Conservation (phyloP, 805 yeast genomes). For the Scheffersomyces lignosus region DNA sequence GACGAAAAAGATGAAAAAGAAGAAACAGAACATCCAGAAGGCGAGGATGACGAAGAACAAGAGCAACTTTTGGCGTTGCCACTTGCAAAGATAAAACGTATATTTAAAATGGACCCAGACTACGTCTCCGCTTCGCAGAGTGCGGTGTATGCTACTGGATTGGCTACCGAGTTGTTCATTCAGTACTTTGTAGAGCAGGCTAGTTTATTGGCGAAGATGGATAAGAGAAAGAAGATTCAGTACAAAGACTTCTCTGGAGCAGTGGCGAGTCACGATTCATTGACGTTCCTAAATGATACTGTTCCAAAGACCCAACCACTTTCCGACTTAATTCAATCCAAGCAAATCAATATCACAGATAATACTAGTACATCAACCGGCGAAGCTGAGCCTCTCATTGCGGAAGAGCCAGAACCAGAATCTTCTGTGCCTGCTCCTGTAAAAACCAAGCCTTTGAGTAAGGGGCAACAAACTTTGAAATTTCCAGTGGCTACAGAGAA, state of each 20-base stretch:
- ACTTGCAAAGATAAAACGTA: constrained; percentile 64
- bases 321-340: constrained; percentile 46
- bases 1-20: constrained; percentile 9
- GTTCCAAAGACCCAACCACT: constrained; percentile 63
- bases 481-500: constrained; percentile 13
- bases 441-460: constrained; percentile 19
- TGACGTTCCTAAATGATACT: constrained; percentile 62
- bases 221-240: constrained; percentile 65
- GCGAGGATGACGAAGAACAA: constrained; percentile 10
- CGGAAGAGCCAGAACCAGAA: background rate
- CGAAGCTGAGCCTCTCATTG: constrained; percentile 4
- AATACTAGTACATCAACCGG: too few species aligned
- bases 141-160: constrained; percentile 72
- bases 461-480: constrained; percentile 43
- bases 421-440: constrained; percentile 9
- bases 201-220: constrained; percentile 58
- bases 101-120: constrained; percentile 75
- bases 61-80: constrained; percentile 43
- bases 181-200: constrained; percentile 74
- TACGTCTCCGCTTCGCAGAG: constrained; percentile 64
- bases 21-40: constrained; percentile 5
- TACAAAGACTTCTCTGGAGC: constrained; percentile 71
- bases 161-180: constrained; percentile 76
- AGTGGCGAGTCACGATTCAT: constrained; percentile 56
- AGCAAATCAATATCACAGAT: constrained; percentile 27